Evolutionary conservation across 2,329 filamentous ascomycete species (phyloP), one percentile per base, ranked within the genome.

Genomic region (Cladosporium halotolerans): DNA sequence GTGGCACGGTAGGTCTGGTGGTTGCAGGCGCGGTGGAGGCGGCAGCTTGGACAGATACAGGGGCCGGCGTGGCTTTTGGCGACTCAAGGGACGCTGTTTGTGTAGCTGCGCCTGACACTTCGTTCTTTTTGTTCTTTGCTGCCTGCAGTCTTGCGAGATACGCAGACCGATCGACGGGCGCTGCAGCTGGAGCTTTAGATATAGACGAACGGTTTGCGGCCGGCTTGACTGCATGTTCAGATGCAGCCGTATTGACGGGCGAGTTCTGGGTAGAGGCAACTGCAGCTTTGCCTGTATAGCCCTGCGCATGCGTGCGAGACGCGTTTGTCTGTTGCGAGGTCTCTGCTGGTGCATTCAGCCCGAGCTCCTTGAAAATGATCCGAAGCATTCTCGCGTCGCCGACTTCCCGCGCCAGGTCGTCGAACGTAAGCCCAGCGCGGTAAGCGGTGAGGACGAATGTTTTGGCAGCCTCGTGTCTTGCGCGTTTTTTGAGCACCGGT

Each of bases 141-240:
- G 87, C 87, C 52, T 90, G 76, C 52, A 90, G 77, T 45, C 85
- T 82, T 3, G 87, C 86, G 55, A 92, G 88, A 40, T 88, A 82
- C 59, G 89, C 86, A 60, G 88, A 88, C 18, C 88, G 79, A 63
- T 87, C 83, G 19, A 31, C 42, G 9, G 42, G 42, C 31, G 54
- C 44, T 32, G 50, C 11, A 16, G 54, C 40, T 53, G 53, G 40
- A 19, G 57, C 41, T 23, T 57, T 61, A 6, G 54, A 28, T 14
- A 53, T 19, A 32, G 57, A 49, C 39, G 50, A 38, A 16, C 53
- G 59, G 18, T 61, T 57, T 41, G 63, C 66, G 34, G 65, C 39
- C 4, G 40, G 31, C 28, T 44, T 44, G 16, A n/a, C 19, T 11
- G 43, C 28, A 19, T 38, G 18, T 14, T 38, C 38, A 19, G 48